Evolutionary conservation across 169 alveolate genomes (phyloP), one percentile per base, ranked within the genome.

Genomic region (Sarcocystis neurona): DNA sequence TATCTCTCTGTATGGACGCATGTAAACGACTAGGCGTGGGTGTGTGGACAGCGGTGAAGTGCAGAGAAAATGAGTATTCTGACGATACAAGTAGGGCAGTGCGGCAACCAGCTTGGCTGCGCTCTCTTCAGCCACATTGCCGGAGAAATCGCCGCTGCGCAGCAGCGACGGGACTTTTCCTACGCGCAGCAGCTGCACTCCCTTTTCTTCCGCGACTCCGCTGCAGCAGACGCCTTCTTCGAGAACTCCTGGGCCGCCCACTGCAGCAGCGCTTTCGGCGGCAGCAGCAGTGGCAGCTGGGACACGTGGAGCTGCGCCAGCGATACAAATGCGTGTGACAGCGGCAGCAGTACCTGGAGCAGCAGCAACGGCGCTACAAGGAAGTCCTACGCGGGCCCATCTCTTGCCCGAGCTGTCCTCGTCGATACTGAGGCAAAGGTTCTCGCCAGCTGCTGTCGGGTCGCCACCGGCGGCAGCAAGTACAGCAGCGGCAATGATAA

Each of bases 91-190:
- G 5, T 63, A 32, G 75, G 75, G 39, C 75, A 63, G 3, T 63
- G 75, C 75, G 75, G 75, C 75, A 63, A 63, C 43, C 75, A 63
- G 43, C 75, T 63, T 20, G 75, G 75, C 6, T 39, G 6, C 46
- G 75, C 75, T 30, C 75, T 63, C 0, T 63, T 63, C 15, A 32
- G 46, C 30, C 75, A 44, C 37, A 20, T 63, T 30, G 75, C 75
- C 46, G 75, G 34, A 30, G 75, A 63, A 30, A 63, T 63, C 3
- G 4, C 75, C 15, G 5, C 34, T 44, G 75, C 75, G 12, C 75
- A 63, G 43, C n/a, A 44, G n/a, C 46, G 12, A 15, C 43, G 43
- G 23, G 75, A 63, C 75, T 39, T 32, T 6, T 0, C 75, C 0
- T 44, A 44, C 5, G 75, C 75, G n/a, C 12, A 30, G 43, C n/a